phyloP scores from a whole-genome alignment of 164 flowering plant species.

The Vitis amurensis region DNA sequence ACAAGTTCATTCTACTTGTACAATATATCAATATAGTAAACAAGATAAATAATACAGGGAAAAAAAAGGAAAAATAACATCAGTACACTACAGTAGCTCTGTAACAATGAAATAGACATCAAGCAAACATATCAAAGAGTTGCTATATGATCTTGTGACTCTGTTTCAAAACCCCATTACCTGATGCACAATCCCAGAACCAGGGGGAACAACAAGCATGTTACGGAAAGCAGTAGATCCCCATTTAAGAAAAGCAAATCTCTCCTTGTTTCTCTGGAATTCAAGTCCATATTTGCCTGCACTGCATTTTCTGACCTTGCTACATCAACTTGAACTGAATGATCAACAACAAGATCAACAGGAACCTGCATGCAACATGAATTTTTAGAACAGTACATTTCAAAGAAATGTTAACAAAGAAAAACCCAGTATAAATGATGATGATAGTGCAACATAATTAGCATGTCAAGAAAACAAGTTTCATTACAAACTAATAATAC shows the following conservation, averaged over 20 bases:
- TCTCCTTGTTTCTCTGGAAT: slow-evolving; percentile 86
- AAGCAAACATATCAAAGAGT: neutral
- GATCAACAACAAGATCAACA: slow-evolving; percentile 95
- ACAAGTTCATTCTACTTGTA: neutral
- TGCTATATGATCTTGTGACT: neutral
- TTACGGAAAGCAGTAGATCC: slow-evolving; percentile 85
- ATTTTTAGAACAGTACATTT: neutral
- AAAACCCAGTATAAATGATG: neutral
- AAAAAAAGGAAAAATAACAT: neutral
- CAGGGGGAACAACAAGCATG: slow-evolving; percentile 98
- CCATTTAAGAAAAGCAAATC: slow-evolving; percentile 92
- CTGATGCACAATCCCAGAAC: slow-evolving; percentile 96
- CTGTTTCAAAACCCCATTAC: slow-evolving; percentile 25
- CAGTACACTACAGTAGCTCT: neutral
- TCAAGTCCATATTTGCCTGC: slow-evolving; percentile 90
- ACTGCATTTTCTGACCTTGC: slow-evolving; percentile 89
- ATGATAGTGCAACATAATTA: neutral
- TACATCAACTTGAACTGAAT: slow-evolving; percentile 96
- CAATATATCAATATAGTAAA: too few relatives aligned
- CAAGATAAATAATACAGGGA: neutral
- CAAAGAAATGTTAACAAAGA: neutral
- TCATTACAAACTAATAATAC: neutral
- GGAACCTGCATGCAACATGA: slow-evolving; percentile 65
- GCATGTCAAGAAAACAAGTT: neutral
- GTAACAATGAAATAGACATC: neutral